phyloP scores from a whole-genome alignment of 2,329 filamentous ascomycete genomes.

The Emydomyces testavorans region DNA sequence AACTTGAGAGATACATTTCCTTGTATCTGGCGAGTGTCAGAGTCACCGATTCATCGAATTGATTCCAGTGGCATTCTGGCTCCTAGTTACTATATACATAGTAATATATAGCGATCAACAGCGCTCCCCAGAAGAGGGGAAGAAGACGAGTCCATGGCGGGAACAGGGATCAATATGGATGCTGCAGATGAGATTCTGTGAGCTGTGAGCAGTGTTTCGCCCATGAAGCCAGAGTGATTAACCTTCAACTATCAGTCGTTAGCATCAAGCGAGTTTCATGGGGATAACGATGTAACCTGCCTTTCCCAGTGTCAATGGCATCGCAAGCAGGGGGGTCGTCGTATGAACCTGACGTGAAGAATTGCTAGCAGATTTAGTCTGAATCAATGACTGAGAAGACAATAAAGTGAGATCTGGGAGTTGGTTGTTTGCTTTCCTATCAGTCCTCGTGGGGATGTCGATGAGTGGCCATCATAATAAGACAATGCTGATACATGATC shows the following conservation, averaged over 20 bases:
- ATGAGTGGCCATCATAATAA: too few species aligned
- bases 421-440: too few species aligned
- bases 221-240: background rate
- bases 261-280: background rate
- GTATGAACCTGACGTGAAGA: too few species aligned
- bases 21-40: background rate
- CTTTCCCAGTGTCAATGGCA: too few species aligned
- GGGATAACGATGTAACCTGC: slow-evolving; percentile 2
- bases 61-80: background rate
- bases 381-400: too few species aligned
- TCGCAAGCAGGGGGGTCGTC: too few species aligned
- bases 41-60: background rate
- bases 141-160: background rate
- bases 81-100: too few species aligned
- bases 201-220: background rate
- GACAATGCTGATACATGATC: too few species aligned
- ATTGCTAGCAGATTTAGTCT: too few species aligned
- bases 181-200: background rate
- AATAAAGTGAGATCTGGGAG: too few species aligned
- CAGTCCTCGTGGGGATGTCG: too few species aligned
- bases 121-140: background rate
- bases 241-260: background rate
- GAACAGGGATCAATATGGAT: background rate
- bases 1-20: background rate
- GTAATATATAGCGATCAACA: background rate